phyloP scores from a whole-genome alignment of 208 protist species.

The Trypanosoma melophagium region DNA sequence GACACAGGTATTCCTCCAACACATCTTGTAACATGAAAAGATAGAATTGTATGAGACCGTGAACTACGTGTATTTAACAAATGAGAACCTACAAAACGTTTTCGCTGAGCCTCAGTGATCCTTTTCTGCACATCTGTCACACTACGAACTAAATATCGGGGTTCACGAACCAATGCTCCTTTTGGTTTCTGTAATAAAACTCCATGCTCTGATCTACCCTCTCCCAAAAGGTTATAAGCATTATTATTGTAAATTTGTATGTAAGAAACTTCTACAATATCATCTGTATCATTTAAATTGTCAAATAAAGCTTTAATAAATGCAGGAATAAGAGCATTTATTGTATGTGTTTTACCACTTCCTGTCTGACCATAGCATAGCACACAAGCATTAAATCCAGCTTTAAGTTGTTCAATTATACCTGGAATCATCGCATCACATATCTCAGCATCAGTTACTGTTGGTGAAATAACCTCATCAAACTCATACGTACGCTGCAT shows the following conservation, averaged over 20 bases:
- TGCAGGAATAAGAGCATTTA: constrained; percentile 51
- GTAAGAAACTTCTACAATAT: constrained; percentile 76
- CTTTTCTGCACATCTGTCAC: constrained; percentile 30
- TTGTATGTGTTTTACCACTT: constrained; percentile 65
- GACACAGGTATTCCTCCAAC: constrained; percentile 49
- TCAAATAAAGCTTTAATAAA: constrained; percentile 51
- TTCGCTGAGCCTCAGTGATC: constrained; percentile 35
- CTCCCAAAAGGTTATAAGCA: constrained; percentile 65
- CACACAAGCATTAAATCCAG: constrained; percentile 60
- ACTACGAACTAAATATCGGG: constrained; percentile 43
- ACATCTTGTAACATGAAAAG: constrained; percentile 66
- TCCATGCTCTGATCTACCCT: constrained; percentile 20
- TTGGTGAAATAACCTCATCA: constrained; percentile 49
- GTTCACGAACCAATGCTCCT: constrained; percentile 39
- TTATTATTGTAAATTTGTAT: constrained; percentile 78
- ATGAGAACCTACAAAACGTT: constrained; percentile 48
- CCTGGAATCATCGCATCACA: constrained; percentile 51
- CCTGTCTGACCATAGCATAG: constrained; percentile 66
- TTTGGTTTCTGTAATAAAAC: constrained; percentile 25
- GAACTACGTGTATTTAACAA: constrained; percentile 64
- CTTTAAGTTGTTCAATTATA: constrained; percentile 56
- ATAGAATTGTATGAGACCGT: constrained; percentile 59
- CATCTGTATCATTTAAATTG: constrained; percentile 36
- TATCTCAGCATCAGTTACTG: constrained; percentile 47
- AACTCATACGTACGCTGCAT: constrained; percentile 54